A percentile compares a stretch with the other conserved stretches of the same genome.
Evolutionary conservation across 2,329 filamentous ascomycete genomes (phyloP).

Genomic region (Colletotrichum sp.): DNA sequence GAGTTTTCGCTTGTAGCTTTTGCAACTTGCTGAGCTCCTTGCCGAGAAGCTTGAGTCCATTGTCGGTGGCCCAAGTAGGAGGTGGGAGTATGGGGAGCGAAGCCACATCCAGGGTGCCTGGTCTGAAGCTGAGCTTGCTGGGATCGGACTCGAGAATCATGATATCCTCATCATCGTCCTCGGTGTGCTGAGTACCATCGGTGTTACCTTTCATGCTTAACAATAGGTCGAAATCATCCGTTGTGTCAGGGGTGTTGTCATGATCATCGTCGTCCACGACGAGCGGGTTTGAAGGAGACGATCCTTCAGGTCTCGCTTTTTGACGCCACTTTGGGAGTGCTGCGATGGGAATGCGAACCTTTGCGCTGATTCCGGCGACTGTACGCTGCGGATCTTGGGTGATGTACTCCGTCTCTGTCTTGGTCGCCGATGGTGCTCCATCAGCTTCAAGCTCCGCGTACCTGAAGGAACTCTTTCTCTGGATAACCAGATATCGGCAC

Average conservation of each 20-base stretch:
- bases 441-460: not conserved
- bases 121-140: conserved; percentile 58
- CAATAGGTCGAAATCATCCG: conserved; percentile 26
- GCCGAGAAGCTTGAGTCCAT: conserved; percentile 67
- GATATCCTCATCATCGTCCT: not conserved
- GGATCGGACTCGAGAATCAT: not conserved
- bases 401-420: conserved; percentile 24
- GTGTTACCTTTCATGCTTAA: conserved; percentile 13
- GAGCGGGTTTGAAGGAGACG: not conserved
- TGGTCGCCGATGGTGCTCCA: not conserved
- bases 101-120: conserved; percentile 67
- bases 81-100: conserved; percentile 68
- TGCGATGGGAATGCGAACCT: conserved; percentile 29
- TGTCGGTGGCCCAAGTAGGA: conserved; percentile 67
- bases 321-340: conserved; percentile 25
- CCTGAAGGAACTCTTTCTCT: not conserved
- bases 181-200: not conserved
- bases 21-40: conserved; percentile 69
- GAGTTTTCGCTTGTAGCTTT: conserved; percentile 65
- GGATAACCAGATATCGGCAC: conserved; percentile 79
- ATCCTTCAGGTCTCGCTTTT: not conserved
- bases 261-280: not conserved
- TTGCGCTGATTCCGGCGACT: not conserved
- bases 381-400: conserved; percentile 27
- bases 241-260: not conserved